Conservation (phyloP, 2,329 filamentous ascomycete genomes). For the Talaromyces marneffei region DNA sequence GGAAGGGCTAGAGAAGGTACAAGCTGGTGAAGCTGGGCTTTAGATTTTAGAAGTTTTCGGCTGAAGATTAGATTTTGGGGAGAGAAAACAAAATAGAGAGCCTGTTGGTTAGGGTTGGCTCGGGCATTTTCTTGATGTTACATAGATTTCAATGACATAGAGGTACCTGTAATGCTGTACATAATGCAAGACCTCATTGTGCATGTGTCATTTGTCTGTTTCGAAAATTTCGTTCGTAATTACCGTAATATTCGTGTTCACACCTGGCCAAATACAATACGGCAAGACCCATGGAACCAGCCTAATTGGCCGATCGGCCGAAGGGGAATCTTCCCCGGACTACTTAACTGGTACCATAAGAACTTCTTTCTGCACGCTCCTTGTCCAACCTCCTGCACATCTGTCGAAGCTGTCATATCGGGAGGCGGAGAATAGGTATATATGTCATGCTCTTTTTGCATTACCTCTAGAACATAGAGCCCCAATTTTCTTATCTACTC, state of each 20-base stretch:
- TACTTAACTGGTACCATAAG: too few relatives aligned
- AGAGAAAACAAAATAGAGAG: neutral
- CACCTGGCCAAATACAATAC: neutral
- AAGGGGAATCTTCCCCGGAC: constrained; percentile 3
- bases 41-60: neutral
- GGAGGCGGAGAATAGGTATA: neutral
- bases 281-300: neutral
- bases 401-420: neutral
- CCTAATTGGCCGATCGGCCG: neutral
- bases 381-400: neutral
- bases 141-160: neutral
- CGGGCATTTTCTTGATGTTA: neutral
- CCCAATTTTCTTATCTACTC: neutral
- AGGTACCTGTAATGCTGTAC: neutral
- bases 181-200: too few relatives aligned
- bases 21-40: neutral
- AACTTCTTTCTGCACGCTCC: neutral
- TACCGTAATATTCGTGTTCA: neutral
- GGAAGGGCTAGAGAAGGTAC: constrained; percentile 29
- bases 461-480: neutral
- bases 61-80: neutral
- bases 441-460: neutral
- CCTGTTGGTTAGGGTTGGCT: neutral
- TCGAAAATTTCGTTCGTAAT: too few relatives aligned
- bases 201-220: too few relatives aligned